Base-by-base conservation (phyloP, 768 basidiomycete genomes). In the Boletus tomentosulus region DNA sequence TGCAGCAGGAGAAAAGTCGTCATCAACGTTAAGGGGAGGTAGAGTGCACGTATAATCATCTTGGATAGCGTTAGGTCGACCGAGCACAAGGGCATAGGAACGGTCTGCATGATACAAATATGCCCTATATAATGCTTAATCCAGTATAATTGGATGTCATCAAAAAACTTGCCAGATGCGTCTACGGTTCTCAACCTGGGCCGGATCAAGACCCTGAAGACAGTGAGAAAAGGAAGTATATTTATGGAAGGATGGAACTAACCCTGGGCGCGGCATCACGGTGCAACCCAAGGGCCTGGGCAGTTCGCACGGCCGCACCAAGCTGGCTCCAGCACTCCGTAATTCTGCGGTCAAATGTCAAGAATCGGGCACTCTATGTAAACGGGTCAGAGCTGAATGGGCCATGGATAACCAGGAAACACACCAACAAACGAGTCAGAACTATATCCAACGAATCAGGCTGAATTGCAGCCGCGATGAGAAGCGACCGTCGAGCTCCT, bases 291-390 rank as follows among this genome's bases (percentile, higher is more conserved):
- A 98, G 82, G 3, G 94, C 94, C 63, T 96, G 93, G 9, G 93
- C 94, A 31, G 94, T 97, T 55, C 93, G 74, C 13, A 98, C 86
- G 46, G 92, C 92, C 6, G 94, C 93, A 34, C 94, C 94, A 16
- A 98, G 76, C 63, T 96, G 92, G 66, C 90, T 92, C 92, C 94
- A 98, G 63, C 93, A 94, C 72, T 97, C 94, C 8, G 93, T 94
- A 54, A 96, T 88, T 45, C 89, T 83, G 46, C 89, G 83, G 65
- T 92, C 89, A 63, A 91, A 81, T 4, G 80, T 76, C 46, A 84
- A 66, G 61, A 83, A 81, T 58, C 89, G 75, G 50, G 92, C 91
- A 48, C 81, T 84, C 83, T 38, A 34, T 85, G 60, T 19, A n/a
- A 50, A 53, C 27, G 57, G 57, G 48, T 66, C 48, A 56, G 57